These are phyloP conservation scores for Stipa capillata DNA, from an alignment of 176 grass and related monocot genomes.

Conservation along the genomic window DNA sequence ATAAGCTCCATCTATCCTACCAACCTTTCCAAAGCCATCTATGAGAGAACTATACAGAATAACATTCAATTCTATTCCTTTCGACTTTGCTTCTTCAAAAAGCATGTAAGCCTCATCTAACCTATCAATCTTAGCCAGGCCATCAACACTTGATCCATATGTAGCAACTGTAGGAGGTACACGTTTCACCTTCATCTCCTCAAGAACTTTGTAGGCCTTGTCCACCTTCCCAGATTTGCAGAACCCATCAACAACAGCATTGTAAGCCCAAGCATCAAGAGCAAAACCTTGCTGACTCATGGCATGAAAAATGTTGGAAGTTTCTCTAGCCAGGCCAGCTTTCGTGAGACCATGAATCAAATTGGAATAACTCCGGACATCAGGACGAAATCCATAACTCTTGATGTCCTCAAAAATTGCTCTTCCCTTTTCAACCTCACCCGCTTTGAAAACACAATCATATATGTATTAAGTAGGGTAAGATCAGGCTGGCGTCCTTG, in stretches of 20 bases:
- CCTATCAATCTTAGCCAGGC: slow-evolving; percentile 88
- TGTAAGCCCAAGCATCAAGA: slow-evolving; percentile 76
- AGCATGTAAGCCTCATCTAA: slow-evolving; percentile 97
- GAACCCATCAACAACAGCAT: slow-evolving; percentile 83
- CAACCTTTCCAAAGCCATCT: slow-evolving; percentile 89
- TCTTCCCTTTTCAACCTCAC: slow-evolving; percentile 70
- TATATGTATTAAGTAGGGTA: slow-evolving; percentile 88
- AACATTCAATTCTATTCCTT: slow-evolving; percentile 69
- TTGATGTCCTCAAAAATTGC: slow-evolving; percentile 73
- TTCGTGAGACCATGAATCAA: slow-evolving; percentile 93
- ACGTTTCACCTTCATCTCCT: slow-evolving; percentile 78
- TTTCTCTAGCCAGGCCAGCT: slow-evolving; percentile 87
- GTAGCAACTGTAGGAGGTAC: slow-evolving; percentile 67
- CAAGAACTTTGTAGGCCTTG: slow-evolving; percentile 84
- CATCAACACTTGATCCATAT: slow-evolving; percentile 87
- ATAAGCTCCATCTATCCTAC: slow-evolving; percentile 97
- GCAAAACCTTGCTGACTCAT: slow-evolving; percentile 85
- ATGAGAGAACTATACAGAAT: slow-evolving; percentile 90
- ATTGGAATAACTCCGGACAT: slow-evolving; percentile 79
- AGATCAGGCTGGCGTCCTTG: slow-evolving; percentile 67
- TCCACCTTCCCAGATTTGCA: slow-evolving; percentile 92
- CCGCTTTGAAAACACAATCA: slow-evolving; percentile 89
- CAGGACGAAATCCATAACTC: slow-evolving; percentile 53
- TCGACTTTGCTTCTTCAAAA: slow-evolving; percentile 94
- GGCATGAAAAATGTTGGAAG: slow-evolving; percentile 76